Base-by-base conservation (phyloP, 2,329 filamentous ascomycete species). In the Clonostachys solani region DNA sequence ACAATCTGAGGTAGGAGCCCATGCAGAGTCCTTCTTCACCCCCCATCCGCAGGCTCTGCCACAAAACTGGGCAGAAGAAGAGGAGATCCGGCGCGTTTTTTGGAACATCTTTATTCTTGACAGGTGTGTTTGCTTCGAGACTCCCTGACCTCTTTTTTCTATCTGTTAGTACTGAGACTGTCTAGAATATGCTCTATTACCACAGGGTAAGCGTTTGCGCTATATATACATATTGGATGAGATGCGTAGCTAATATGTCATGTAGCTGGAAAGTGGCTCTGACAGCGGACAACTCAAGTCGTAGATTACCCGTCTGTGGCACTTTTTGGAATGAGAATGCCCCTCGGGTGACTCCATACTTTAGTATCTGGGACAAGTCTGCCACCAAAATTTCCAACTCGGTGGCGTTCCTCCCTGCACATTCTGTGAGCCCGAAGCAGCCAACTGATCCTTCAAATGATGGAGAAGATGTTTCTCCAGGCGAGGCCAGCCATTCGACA, bases 291-390 rank as follows among this genome's bases (percentile, higher is more conserved):
- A 60, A 65, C 19, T 60, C 64, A 4, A 52, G 55, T 0, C 52
- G 60, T 23, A 51, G 62, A 12, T 46, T 65, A 0, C 62, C 62
- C 0, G 63, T 62, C 6, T 69, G 73, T 18, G 72, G 72, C 1
- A 61, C 58, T 0, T 52, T 66, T 5, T 74, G 72, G 72, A 60
- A 64, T 16, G 62, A 64, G 40, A 56, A 64, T 49, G 51, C 70
- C 49, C 57, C 67, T 1, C 66, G 71, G 0, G 49, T 53, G 2
- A 71, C 72, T 0, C 71, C 71, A 0, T 75, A 64, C 47, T 72
- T 74, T 16, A 68, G 70, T 2, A 72, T 75, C 8, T 72, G 68
- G 64, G 71, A 75, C 38, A 58, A 61, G 6, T 67, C 69, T 0
- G 58, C 59, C 0, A 68, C 60, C 5, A 64, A 59, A 17, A 67